Evolutionary conservation across 768 basidiomycete genomes (phyloP).

Genomic region (Rhodotorula kratochvilovae): DNA sequence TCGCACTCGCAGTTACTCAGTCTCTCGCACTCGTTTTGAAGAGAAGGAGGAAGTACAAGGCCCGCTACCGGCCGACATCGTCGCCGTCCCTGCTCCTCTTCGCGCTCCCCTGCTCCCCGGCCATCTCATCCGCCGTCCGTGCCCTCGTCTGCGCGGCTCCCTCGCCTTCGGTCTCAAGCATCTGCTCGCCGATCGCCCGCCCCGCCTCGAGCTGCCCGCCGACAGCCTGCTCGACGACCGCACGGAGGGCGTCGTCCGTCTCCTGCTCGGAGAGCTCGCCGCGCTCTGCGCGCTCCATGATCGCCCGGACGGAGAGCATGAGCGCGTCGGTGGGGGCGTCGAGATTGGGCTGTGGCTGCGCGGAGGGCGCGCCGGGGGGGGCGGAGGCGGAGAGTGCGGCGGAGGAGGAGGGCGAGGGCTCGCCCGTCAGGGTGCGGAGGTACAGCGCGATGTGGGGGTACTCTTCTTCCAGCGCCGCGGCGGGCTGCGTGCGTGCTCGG

Average conservation of each 20-base stretch:
- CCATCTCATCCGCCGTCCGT: constrained; percentile 11
- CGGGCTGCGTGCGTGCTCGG: constrained; percentile 24
- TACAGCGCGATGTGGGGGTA: constrained; percentile 42
- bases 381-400: background rate
- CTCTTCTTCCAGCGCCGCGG: constrained; percentile 42
- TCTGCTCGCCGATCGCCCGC: constrained; percentile 32
- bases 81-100: constrained; percentile 27
- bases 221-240: constrained; percentile 45
- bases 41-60: background rate
- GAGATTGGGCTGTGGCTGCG: constrained; percentile 4
- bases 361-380: background rate
- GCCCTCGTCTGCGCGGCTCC: constrained; percentile 37
- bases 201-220: constrained; percentile 42
- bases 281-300: constrained; percentile 46
- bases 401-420: constrained; percentile 1
- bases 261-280: constrained; percentile 39
- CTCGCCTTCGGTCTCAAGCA: background rate
- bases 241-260: constrained; percentile 46
- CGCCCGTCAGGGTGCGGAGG: constrained; percentile 41
- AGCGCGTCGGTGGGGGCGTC: constrained; percentile 44
- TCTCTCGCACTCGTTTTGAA: too few species aligned
- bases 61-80: constrained; percentile 23
- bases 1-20: background rate
- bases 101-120: background rate
- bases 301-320: constrained; percentile 44